phyloP scores from a whole-genome alignment of 306 rosid species.

The Potentilla sterilis region DNA sequence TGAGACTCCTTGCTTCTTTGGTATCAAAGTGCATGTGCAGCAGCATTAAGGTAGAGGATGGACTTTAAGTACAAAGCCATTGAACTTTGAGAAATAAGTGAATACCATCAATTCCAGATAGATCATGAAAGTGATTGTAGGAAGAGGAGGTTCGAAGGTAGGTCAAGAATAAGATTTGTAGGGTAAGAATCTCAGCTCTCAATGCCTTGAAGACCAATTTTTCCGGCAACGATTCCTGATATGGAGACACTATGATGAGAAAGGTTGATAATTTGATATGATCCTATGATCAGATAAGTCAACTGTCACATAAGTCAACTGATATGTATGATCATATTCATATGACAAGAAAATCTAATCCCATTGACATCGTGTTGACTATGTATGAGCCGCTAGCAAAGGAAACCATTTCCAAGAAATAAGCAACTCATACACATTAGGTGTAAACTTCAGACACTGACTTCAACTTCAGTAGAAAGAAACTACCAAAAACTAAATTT shows the following conservation, averaged over 20 bases:
- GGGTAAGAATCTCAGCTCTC: neutral
- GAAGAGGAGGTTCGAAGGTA: neutral
- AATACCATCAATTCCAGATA: neutral
- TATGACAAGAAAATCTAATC: neutral
- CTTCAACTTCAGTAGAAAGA: neutral
- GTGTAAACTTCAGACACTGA: neutral
- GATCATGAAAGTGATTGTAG: neutral
- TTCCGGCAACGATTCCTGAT: neutral
- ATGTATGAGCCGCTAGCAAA: neutral
- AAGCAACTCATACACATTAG: neutral
- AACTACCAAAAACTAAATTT: neutral
- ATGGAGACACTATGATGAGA: neutral
- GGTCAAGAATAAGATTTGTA: neutral
- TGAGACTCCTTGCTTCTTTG: neutral
- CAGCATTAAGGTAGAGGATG: neutral
- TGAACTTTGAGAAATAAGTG: neutral
- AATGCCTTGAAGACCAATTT: neutral
- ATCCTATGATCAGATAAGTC: neutral
- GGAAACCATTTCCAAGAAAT: neutral
- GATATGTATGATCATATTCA: neutral
- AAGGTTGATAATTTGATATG: neutral
- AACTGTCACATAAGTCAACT: neutral
- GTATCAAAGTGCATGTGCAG: constrained; percentile 2
- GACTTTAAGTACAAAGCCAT: neutral
- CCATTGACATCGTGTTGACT: neutral